Conservation (phyloP, 805 yeast species). For the Kuraishia capsulata region DNA sequence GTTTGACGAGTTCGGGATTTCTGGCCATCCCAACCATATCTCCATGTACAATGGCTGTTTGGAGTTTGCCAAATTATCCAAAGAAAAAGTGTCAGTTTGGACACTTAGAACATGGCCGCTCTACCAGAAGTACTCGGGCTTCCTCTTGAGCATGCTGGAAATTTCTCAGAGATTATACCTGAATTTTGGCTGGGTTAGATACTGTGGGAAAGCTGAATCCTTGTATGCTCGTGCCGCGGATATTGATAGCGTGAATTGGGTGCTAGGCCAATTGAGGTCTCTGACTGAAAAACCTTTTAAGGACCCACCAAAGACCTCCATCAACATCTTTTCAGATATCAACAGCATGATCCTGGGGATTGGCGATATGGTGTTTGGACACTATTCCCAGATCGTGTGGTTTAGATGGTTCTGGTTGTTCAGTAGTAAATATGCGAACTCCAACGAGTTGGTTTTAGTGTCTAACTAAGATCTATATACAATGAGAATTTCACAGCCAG, state of each 20-base stretch:
- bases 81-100: slow-evolving; percentile 10
- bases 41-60: slow-evolving; percentile 46
- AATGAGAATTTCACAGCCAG: slow-evolving; percentile 4
- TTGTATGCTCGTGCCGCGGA: too few species aligned
- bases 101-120: slow-evolving; percentile 23
- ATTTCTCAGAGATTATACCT: slow-evolving; percentile 9
- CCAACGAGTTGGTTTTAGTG: slow-evolving; percentile 51
- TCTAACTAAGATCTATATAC: too few species aligned
- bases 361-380: slow-evolving; percentile 76
- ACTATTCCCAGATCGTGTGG: slow-evolving; percentile 91
- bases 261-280: too few species aligned
- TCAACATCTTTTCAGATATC: slow-evolving; percentile 29
- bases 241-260: too few species aligned
- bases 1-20: slow-evolving; percentile 29
- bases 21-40: slow-evolving; percentile 81
- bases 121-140: slow-evolving; percentile 38
- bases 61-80: slow-evolving; percentile 16
- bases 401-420: slow-evolving; percentile 84
- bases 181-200: background rate
- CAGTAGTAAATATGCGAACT: slow-evolving; percentile 66
- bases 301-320: too few species aligned
- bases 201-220: too few species aligned
- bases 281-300: too few species aligned
- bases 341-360: slow-evolving; percentile 31
- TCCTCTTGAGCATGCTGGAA: slow-evolving; percentile 28